Base-by-base conservation (phyloP, 768 basidiomycete species). In the Rhizopogon vesiculosus region DNA sequence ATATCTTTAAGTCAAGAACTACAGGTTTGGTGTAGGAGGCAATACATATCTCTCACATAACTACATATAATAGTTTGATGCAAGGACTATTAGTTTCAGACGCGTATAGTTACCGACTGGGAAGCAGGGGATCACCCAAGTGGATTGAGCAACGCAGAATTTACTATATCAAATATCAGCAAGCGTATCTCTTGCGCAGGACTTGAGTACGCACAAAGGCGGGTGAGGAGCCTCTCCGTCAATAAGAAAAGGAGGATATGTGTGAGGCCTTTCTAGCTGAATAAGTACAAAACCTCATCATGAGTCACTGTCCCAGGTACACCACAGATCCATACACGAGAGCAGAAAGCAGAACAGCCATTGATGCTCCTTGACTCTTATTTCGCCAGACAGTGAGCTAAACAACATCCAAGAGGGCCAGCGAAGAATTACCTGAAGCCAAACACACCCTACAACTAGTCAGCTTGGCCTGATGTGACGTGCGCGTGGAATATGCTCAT, bases 221-320 rank as follows among this genome's bases (percentile, higher is more conserved):
- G 86, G 86, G n/a, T n/a, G n/a, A n/a, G 82, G 83, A 13, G 86
- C 68, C 51, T 83, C 66, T 22, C 85, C 85, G 58, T 88, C 78
- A 19, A 83, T 69, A 33, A 90, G 67, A 65, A 90, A 89, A 25
- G 78, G 70, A 3, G 84, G 80, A 59, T 82, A 79, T 3, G 59
- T 51, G 6, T 78, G 66, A 0, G 84, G 83, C 50, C 67, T 73
- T 66, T 85, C 84, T 25, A 85, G 74, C 83, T 84, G 59, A 42
- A 41, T 18, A 31, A 55, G 28, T 31, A 49, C 45, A 9, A 55
- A 54, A 38, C 45, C n/a, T 31, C 31, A 9, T 49, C 52, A 5
- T 41, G 60, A 7, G 56, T 42, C 13, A 51, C 42, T 33, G 42
- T 58, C 41, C 15, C 42, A n/a, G n/a, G n/a, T n/a, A n/a, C n/a